Evolutionary conservation across 352 stramenopile species (phyloP), one percentile per base, ranked within the genome.

Genomic region (Peronosclerospora sorghi): DNA sequence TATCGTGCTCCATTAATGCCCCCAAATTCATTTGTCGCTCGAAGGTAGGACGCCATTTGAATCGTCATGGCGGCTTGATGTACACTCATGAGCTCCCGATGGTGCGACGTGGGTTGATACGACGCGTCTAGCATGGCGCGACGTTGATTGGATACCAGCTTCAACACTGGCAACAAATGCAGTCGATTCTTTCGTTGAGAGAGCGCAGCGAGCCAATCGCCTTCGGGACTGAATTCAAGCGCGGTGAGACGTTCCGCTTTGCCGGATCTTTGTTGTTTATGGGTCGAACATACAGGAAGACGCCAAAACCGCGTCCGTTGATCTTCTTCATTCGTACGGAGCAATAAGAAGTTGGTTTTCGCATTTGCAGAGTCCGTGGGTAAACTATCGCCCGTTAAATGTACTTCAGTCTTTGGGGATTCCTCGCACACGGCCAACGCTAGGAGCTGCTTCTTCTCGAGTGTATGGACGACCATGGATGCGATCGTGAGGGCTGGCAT

Each of bases 1-100:
- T 93, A 93, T 5, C 78, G 62, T 37, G 80, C 77, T 36, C 75
- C 80, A 44, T 93, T 90, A 8, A 86, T 60, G 0, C 80, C 80
- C 35, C 78, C 78, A 28, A 65, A 71, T 35, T 87, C 73, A 50
- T 90, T 90, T 7, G 76, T 86, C 7, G 78, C 75, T 21, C 80
- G 63, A 32, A 93, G 56, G 50, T 87, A 93, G 35, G 77, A 85
- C 27, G 77, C 74, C 80, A 93, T 90, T 37, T 85, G 78, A 24
- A 65, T 70, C 39, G 59, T 86, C 73, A 90, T 88, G 29, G 71
- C 74, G 30, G 71, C 81, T 21, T 72, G 72, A 21, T 65, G 51
- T 8, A 84, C 73, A 55, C 51, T 78, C 68, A 93, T 68, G 21
- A 88, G 68, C 50, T 90, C 80, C 21, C 65, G 68, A 20, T 74